A percentile compares a stretch with the other conserved stretches of the same genome.
These are phyloP conservation scores for Tolypocladium pustulatum DNA, from an alignment of 2,329 filamentous ascomycete genomes.

Conservation along the genomic window DNA sequence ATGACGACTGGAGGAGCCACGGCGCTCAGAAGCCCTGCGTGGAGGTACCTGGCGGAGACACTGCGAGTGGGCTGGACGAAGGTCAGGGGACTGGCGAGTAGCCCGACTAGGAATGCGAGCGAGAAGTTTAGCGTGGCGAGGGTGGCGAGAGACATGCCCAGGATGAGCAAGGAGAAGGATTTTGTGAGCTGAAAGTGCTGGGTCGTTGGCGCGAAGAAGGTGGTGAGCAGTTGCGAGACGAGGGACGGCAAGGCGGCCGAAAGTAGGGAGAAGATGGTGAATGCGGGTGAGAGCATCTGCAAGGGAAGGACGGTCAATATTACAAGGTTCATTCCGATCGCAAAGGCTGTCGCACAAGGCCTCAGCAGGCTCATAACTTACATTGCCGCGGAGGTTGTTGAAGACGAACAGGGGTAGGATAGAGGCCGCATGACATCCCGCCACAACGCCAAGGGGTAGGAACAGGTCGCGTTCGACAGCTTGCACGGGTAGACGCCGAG, in stretches of 20 bases:
- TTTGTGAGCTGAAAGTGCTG: conserved; percentile 75
- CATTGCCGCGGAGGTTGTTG: conserved; percentile 58
- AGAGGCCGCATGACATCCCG: conserved; percentile 64
- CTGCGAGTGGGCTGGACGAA: conserved; percentile 49
- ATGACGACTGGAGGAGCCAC: conserved; percentile 52
- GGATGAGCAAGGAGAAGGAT: conserved; percentile 81
- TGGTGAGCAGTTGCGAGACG: conserved; percentile 44
- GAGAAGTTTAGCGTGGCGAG: conserved; percentile 95
- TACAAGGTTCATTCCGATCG: neutral
- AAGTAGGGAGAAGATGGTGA: conserved; percentile 43
- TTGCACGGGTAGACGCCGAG: conserved; percentile 2
- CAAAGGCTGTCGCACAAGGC: neutral
- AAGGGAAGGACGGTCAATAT: neutral
- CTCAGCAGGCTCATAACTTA: conserved; percentile 30
- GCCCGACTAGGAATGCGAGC: conserved; percentile 72
- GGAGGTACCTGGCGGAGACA: conserved; percentile 27
- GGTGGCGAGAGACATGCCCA: conserved; percentile 85
- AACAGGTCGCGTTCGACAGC: conserved; percentile 55
- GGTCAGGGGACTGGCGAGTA: conserved; percentile 68
- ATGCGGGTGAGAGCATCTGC: conserved; percentile 50
- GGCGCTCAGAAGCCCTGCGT: conserved; percentile 43
- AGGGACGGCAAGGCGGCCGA: conserved; percentile 47
- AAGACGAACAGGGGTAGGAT: conserved; percentile 78
- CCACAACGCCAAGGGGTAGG: conserved; percentile 63
- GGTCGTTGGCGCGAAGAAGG: conserved; percentile 39